phyloP scores from a whole-genome alignment of 2,329 filamentous ascomycete species.

The Stagonosporopsis rhizophila region DNA sequence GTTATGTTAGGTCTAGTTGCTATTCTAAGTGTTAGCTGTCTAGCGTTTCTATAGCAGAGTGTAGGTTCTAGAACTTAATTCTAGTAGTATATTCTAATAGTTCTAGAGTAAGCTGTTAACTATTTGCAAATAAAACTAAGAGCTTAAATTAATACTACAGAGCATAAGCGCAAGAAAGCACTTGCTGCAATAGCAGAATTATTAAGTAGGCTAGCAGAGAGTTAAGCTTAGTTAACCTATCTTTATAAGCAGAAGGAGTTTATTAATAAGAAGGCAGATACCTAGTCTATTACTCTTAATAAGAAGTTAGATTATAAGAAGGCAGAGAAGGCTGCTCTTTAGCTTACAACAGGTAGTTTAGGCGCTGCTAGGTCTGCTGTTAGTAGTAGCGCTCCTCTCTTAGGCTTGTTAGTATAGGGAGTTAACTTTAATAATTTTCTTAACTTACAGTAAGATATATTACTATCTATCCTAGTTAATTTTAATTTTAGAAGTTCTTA shows the following conservation, averaged over 20 bases:
- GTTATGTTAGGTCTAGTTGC: neutral
- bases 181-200: neutral
- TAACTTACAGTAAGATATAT: neutral
- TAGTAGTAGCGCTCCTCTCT: neutral
- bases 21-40: neutral
- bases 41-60: neutral
- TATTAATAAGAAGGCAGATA: constrained; percentile 1
- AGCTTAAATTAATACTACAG: neutral
- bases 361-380: too few species aligned
- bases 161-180: neutral
- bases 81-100: neutral
- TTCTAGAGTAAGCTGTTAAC: neutral
- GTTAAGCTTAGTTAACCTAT: neutral
- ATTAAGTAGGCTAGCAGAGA: neutral
- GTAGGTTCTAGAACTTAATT: neutral
- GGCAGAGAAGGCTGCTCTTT: neutral
- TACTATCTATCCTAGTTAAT: neutral
- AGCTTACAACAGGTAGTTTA: neutral
- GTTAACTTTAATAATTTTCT: constrained; percentile 1
- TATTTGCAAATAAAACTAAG: neutral
- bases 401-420: neutral
- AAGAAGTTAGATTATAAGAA: neutral
- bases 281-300: neutral
- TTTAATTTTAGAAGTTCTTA: constrained; percentile 8
- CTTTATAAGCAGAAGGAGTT: constrained; percentile 6